phyloP scores from a whole-genome alignment of 768 basidiomycete species.

The Lactifluus volemus region DNA sequence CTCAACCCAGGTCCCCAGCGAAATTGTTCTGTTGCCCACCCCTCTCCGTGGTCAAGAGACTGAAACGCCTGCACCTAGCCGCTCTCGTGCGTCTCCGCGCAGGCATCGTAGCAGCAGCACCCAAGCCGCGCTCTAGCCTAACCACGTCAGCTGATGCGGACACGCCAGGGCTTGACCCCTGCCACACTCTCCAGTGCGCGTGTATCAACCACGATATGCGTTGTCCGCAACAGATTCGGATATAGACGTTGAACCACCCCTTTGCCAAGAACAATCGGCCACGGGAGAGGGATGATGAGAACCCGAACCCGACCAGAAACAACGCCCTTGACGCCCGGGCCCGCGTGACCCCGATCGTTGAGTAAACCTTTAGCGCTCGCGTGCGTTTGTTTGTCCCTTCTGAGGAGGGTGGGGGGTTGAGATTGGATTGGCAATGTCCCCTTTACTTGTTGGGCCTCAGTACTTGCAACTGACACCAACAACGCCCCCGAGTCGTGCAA shows the following conservation, averaged over 20 bases:
- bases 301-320: not conserved
- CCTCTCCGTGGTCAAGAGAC: not conserved
- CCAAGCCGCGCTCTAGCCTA: not conserved
- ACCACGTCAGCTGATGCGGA: not conserved
- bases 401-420: too few relatives aligned
- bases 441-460: too few relatives aligned
- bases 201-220: not conserved
- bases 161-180: not conserved
- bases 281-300: not conserved
- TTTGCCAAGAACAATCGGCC: not conserved
- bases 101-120: not conserved
- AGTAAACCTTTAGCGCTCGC: not conserved
- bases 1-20: not conserved
- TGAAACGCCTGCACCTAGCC: not conserved
- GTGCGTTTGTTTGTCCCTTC: too few relatives aligned
- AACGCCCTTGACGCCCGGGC: too few relatives aligned
- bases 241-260: not conserved
- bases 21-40: not conserved
- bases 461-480: too few relatives aligned
- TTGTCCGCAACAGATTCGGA: not conserved
- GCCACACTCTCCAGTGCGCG: not conserved
- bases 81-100: not conserved
- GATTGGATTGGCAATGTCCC: too few relatives aligned
- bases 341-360: not conserved
- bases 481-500: too few relatives aligned